Percentiles rank a stretch among this genome's conserved stretches.
These are phyloP conservation scores for Erucastrum elatum DNA, from an alignment of 345 rosid species.

Conservation along the genomic window DNA sequence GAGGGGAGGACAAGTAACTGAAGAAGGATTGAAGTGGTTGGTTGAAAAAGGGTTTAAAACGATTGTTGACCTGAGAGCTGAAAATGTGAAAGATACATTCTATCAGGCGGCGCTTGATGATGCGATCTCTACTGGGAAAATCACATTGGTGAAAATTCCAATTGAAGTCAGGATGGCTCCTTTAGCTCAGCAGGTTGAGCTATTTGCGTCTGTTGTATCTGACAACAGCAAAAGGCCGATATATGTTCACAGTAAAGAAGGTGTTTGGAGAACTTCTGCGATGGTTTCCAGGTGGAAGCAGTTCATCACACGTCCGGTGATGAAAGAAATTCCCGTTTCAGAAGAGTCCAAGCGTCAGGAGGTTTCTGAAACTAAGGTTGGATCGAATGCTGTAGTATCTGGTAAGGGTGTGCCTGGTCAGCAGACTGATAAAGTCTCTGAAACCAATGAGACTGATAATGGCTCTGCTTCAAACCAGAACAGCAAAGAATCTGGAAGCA, in stretches of 20 bases:
- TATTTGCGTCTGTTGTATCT: constrained; percentile 76
- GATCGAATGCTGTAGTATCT: constrained; percentile 41
- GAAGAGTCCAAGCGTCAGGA: constrained; percentile 43
- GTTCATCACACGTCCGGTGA: constrained; percentile 59
- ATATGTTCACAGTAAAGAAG: constrained; percentile 94
- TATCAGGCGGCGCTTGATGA: constrained; percentile 66
- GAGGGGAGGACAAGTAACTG: constrained; percentile 89
- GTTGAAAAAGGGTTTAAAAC: constrained; percentile 74
- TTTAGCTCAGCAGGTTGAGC: constrained; percentile 85
- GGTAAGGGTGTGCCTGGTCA: constrained; percentile 29
- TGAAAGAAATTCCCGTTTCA: constrained; percentile 37
- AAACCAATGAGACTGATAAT: constrained; percentile 31
- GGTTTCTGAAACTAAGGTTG: constrained; percentile 35
- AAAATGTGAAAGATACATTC: constrained; percentile 73
- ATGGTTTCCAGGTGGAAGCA: constrained; percentile 97
- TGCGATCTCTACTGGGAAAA: constrained; percentile 59
- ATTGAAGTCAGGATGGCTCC: constrained; percentile 85
- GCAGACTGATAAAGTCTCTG: constrained; percentile 33
- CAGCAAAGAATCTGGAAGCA: constrained; percentile 39
- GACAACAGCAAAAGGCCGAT: constrained; percentile 76
- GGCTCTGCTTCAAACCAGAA: constrained; percentile 36
- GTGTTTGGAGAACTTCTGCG: constrained; percentile 82
- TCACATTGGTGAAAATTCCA: constrained; percentile 70
- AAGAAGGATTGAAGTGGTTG: constrained; percentile 86
- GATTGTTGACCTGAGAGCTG: constrained; percentile 84